A percentile compares a stretch with the other conserved stretches of the same genome.
These are phyloP conservation scores for Podospora australis DNA, from an alignment of 495 filamentous ascomycete species.

Conservation along the genomic window DNA sequence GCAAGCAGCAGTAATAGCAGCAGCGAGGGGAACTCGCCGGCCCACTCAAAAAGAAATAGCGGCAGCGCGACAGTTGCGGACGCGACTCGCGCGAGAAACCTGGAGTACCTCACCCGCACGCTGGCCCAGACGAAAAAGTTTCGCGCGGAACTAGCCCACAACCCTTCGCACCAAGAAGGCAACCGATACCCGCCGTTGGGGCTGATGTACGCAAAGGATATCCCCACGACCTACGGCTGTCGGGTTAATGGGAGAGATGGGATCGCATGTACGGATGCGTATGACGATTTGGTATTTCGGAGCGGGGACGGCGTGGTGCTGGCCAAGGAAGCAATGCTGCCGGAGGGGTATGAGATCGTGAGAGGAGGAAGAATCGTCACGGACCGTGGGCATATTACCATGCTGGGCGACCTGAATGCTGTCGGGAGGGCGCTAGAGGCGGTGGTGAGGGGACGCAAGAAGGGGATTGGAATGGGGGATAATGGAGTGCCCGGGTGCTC, in stretches of 20 bases:
- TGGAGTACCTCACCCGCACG: constrained; percentile 71
- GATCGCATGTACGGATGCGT: constrained; percentile 71
- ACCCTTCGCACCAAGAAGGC: constrained; percentile 46
- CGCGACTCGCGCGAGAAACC: constrained; percentile 28
- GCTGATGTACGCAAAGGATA: constrained; percentile 81
- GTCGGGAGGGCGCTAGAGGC: constrained; percentile 69
- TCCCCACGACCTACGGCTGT: constrained; percentile 77
- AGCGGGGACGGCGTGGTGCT: constrained; percentile 88
- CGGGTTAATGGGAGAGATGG: constrained; percentile 54
- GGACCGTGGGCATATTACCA: constrained; percentile 77
- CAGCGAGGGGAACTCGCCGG: not conserved
- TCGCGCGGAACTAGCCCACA: constrained; percentile 62
- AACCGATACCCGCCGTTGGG: constrained; percentile 78
- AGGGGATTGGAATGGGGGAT: constrained; percentile 59
- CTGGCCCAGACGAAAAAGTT: constrained; percentile 65
- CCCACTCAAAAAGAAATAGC: not conserved
- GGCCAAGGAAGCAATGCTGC: constrained; percentile 79
- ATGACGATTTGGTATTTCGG: constrained; percentile 81
- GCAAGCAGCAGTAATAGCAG: not conserved
- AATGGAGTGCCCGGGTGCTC: not conserved
- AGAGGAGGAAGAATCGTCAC: constrained; percentile 67
- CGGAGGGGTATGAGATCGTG: constrained; percentile 66
- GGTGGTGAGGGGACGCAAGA: constrained; percentile 56
- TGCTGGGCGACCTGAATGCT: constrained; percentile 78
- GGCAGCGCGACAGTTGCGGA: constrained; percentile 13